These are phyloP conservation scores for Candida awuae DNA, from an alignment of 805 yeast species.

Conservation along the genomic window DNA sequence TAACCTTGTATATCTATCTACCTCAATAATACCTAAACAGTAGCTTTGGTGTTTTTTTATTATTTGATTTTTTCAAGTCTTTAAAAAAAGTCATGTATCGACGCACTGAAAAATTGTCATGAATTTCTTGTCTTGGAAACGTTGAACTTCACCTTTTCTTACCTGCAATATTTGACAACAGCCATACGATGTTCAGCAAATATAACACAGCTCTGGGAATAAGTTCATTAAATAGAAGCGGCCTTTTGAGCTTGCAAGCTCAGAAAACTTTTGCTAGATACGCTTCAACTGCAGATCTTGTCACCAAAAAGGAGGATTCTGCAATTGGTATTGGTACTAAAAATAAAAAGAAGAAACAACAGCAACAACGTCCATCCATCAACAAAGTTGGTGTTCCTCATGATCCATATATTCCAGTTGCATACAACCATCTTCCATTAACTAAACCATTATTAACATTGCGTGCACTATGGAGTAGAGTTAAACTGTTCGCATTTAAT, in stretches of 20 bases:
- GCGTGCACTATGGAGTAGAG: constrained; percentile 47
- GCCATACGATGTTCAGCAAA: background rate
- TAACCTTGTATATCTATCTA: too few relatives aligned
- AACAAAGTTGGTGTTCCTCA: constrained; percentile 30
- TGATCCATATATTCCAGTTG: constrained; percentile 43
- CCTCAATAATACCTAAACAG: too few relatives aligned
- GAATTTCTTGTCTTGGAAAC: too few relatives aligned
- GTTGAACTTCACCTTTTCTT: too few relatives aligned
- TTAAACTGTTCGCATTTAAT: constrained; percentile 61
- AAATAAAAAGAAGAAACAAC: constrained; percentile 13
- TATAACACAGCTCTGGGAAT: background rate
- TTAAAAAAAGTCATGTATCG: too few relatives aligned
- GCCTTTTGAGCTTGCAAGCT: background rate
- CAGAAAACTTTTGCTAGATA: constrained; percentile 5
- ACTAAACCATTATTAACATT: constrained; percentile 34
- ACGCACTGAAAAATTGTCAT: too few relatives aligned
- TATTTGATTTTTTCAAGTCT: too few relatives aligned
- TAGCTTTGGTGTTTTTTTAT: too few relatives aligned
- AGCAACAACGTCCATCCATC: constrained; percentile 26
- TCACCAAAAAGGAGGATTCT: constrained; percentile 8
- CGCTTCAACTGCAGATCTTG: constrained; percentile 9
- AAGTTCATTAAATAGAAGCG: background rate
- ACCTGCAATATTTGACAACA: too few relatives aligned
- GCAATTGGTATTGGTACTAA: constrained; percentile 10
- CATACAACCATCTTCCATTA: constrained; percentile 21